Evolutionary conservation across 2,329 filamentous ascomycete species (phyloP), one percentile per base, ranked within the genome.

Genomic region (Aureobasidium sp.): DNA sequence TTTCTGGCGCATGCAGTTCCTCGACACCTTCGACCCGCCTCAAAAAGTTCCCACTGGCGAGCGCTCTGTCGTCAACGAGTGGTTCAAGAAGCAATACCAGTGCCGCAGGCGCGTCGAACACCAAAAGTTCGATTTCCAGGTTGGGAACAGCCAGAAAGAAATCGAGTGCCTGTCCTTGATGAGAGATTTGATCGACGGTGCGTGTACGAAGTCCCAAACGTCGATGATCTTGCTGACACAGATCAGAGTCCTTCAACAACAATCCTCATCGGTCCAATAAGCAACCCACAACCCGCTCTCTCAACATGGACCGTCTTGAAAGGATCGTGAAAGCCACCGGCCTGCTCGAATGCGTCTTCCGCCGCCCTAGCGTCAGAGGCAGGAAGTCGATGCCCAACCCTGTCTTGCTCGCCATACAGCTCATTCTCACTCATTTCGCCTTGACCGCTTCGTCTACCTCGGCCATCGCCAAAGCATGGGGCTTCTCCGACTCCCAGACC

Each of bases 1-100:
- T 7, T 77, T 81, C 66, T 83, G 80, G 80, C 74, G 76, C 37
- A 63, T 66, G 38, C 72, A 70, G 19, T 82, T 79, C 64, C 66
- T 71, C 15, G 60, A 68, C 23, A 69, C 60, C 27, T 83, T 75
- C 63, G 79, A 80, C 33, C 60, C 65, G 23, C 37, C 46, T 31
- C n/a, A 51, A 63, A 8, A 62, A 4, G 37, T 61, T 0, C 62
- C 42, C 6, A 9, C 27, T 35, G 37, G 33, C 11, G 40, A 64
- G 51, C 57, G 49, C 27, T 43, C 68, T 46, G 53, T 57, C 58
- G 46, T 60, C 57, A 71, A 73, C 57, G 50, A 64, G 9, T 64
- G 71, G 7, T 65, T 77, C 60, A 73, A 70, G 61, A 67, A 65
- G 8, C 46, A 68, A 45, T 79, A 79, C 63, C 68, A 74, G 65